Conservation (phyloP, 148 eudicot genomes). For the Heliosperma pusillum region DNA sequence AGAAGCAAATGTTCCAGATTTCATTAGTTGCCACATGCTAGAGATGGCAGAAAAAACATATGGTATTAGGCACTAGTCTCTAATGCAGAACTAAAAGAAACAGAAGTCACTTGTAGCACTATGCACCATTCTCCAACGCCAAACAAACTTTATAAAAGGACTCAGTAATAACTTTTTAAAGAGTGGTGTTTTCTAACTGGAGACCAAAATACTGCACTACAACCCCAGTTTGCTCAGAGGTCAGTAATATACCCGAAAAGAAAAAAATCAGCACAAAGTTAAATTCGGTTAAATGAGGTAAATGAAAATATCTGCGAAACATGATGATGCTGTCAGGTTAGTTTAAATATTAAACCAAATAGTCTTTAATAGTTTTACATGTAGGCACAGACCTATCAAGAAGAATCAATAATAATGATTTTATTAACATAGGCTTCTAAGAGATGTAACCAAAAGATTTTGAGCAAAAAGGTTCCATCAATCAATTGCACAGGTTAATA, state of each 20-base stretch:
- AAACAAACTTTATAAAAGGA: background rate
- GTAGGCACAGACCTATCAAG: no score
- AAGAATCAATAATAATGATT: no score
- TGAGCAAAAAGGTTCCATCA: background rate
- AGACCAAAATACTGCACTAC: slow-evolving; percentile 5
- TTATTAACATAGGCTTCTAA: no score
- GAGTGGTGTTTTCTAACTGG: background rate
- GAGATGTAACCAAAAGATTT: no score
- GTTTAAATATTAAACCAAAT: no score
- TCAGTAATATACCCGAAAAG: background rate
- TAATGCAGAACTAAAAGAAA: background rate
- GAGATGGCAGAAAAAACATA: background rate
- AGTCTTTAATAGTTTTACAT: background rate
- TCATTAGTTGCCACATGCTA: slow-evolving; percentile 8
- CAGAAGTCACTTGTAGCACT: background rate
- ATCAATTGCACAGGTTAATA: background rate
- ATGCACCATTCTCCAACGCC: background rate
- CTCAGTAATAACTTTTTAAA: background rate
- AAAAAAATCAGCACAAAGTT: no score
- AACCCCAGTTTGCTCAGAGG: background rate
- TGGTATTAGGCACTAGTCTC: background rate
- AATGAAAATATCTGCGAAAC: background rate
- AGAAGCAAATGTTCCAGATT: slow-evolving; percentile 19
- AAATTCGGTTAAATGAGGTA: background rate
- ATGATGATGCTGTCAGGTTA: no score